phyloP scores from a whole-genome alignment of 2,329 filamentous ascomycete species.

The Aspergillus candidus region DNA sequence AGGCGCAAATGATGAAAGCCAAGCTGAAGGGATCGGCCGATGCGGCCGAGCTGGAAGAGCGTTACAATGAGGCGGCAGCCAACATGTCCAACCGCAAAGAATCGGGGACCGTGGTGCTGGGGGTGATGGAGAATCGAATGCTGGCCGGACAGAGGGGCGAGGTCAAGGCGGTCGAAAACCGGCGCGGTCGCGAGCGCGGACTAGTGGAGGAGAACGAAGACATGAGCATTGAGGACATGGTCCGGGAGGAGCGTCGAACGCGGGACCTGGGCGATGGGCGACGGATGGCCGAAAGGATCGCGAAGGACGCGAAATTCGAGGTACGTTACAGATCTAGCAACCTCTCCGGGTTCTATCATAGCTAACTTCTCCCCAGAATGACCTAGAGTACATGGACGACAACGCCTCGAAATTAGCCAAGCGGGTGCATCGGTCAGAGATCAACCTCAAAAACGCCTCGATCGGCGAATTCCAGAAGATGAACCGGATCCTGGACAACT shows the following conservation, averaged over 20 bases:
- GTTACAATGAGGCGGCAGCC: conserved; percentile 72
- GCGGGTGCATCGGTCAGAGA: conserved; percentile 78
- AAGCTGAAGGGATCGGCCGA: conserved; percentile 75
- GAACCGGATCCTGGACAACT: conserved; percentile 77
- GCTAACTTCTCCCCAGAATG: conserved; percentile 47
- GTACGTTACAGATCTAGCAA: conserved; percentile 30
- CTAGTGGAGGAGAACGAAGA: conserved; percentile 86
- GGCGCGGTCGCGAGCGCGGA: conserved; percentile 76
- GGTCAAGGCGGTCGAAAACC: conserved; percentile 70
- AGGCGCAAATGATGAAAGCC: conserved; percentile 93
- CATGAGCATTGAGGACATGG: conserved; percentile 96
- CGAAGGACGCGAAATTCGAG: conserved; percentile 85
- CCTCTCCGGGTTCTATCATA: conserved; percentile 1
- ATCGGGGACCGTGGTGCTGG: conserved; percentile 69
- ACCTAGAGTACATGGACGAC: conserved; percentile 96
- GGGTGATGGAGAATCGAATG: conserved; percentile 83
- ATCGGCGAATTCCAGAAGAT: conserved; percentile 86
- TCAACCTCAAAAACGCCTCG: conserved; percentile 80
- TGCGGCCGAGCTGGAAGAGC: conserved; percentile 67
- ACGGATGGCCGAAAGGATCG: conserved; percentile 83
- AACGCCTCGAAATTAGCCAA: conserved; percentile 86
- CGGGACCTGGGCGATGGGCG: conserved; percentile 74
- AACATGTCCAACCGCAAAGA: conserved; percentile 53
- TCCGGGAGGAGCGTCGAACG: conserved; percentile 85
- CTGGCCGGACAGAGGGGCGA: conserved; percentile 70